Base-by-base conservation (phyloP, 352 stramenopile genomes). In the Hyaloperonospora brassicae region DNA sequence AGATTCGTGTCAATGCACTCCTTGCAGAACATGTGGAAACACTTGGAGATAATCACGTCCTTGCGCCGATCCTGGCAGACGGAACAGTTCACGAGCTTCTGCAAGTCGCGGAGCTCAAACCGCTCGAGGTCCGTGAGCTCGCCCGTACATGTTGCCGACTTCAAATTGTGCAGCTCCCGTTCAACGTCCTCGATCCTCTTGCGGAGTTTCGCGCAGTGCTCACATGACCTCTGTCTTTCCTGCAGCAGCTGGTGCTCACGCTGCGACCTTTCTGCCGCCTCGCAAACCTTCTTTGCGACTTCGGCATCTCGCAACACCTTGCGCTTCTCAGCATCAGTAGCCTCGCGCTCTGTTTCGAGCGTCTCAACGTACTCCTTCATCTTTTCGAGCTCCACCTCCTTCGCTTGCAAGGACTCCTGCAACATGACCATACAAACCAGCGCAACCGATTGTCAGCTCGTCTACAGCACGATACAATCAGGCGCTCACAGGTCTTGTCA, bases 11-110 rank as follows among this genome's bases (percentile, higher is more conserved):
- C 84, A 43, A 94, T 76, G 60, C 84, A 94, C 47, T 92, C 79
- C 55, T 86, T 87, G 66, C 84, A 94, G 48, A 94, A 94, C 78
- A 94, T 88, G 67, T 94, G 84, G 43, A 73, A 87, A 58, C 84
- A 94, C 66, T 94, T 94, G 55, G 79, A 80, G 55, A 94, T 86
- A 59, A 94, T 86, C 61, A 94, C 84, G 50, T 88, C 70, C 67
- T 94, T 94, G 59, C 76, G 79, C 25, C 75, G 68, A 47, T 94
- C 84, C 47, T 92, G 81, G 52, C 84, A 94, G 36, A 94, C 82
- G 2, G 77, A 89, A 49, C 84, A 94, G 35, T 89, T 87, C 11
- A 94, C 70, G 48, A 85, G 67, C 55, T 94, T 94, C 57, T 86
- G 81, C 52, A 90, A 62, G 61, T 94, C 82, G 27, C 74, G 64